Conservation (phyloP, 75 land plant genomes). For the Cunninghamia lanceolata region DNA sequence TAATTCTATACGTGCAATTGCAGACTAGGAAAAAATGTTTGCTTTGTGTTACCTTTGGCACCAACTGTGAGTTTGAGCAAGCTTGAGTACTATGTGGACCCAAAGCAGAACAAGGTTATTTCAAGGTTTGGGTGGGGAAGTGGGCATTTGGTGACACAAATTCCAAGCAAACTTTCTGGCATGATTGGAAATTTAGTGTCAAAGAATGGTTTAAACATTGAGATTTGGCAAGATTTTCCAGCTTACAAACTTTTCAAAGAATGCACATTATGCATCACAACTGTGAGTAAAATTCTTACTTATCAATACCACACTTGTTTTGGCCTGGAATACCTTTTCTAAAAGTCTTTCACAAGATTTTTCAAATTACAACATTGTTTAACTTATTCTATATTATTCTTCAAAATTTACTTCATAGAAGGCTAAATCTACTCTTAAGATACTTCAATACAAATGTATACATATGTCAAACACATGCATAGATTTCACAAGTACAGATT, state of each 20-base stretch:
- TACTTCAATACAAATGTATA: background rate
- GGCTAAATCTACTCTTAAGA: background rate
- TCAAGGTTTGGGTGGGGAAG: conserved; percentile 27
- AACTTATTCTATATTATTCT: background rate
- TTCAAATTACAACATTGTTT: background rate
- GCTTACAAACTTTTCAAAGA: conserved; percentile 20
- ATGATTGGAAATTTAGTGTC: conserved; percentile 21
- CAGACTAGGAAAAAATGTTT: conserved; percentile 27
- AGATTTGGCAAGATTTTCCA: conserved; percentile 27
- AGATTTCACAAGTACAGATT: background rate
- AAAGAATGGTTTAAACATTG: conserved; percentile 17
- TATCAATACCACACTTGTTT: background rate
- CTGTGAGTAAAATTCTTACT: conserved; percentile 7
- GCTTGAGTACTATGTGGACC: conserved; percentile 22
- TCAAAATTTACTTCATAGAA: background rate
- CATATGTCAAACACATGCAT: background rate
- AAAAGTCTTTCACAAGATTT: background rate
- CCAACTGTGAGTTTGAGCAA: conserved; percentile 28
- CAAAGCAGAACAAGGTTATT: conserved; percentile 19
- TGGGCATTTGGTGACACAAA: background rate
- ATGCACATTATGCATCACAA: conserved; percentile 32
- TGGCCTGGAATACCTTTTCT: background rate
- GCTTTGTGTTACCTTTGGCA: conserved; percentile 30
- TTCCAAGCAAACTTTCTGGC: background rate
- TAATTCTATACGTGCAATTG: conserved; percentile 16